A percentile compares a stretch with the other conserved stretches of the same genome.
These are phyloP conservation scores for Aspergillus aculeatinus DNA, from an alignment of 2,329 filamentous ascomycete genomes.

Conservation along the genomic window DNA sequence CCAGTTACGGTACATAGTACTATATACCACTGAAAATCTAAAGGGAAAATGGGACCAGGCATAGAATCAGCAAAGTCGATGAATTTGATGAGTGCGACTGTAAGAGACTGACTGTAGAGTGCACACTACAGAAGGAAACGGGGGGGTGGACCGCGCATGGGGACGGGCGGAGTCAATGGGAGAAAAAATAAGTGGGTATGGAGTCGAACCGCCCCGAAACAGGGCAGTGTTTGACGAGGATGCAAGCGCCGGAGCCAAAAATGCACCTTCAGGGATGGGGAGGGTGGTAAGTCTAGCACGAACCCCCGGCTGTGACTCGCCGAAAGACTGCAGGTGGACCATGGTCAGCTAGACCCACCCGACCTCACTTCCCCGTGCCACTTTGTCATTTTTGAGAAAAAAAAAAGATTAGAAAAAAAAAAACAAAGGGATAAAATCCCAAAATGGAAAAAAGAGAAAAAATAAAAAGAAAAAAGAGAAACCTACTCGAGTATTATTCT, in stretches of 20 bases:
- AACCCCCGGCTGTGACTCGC: slow-evolving; percentile 31
- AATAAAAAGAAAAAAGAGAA: too few species aligned
- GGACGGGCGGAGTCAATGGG: neutral
- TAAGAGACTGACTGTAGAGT: neutral
- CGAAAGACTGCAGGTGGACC: slow-evolving; percentile 28
- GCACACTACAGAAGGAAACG: neutral
- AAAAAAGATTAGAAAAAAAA: neutral
- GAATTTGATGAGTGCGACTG: neutral
- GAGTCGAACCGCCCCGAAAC: slow-evolving; percentile 21
- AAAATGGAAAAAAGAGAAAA: too few species aligned
- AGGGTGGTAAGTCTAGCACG: slow-evolving; percentile 23
- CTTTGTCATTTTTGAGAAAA: slow-evolving; percentile 14
- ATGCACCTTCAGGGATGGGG: slow-evolving; percentile 21
- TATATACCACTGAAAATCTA: neutral
- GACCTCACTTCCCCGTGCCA: slow-evolving; percentile 27
- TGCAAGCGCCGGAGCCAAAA: slow-evolving; percentile 24
- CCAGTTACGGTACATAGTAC: slow-evolving; percentile 4
- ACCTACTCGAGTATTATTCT: too few species aligned
- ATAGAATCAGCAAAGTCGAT: neutral
- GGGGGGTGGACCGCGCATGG: slow-evolving; percentile 2
- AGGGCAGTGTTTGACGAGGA: slow-evolving; percentile 25
- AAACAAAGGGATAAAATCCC: neutral
- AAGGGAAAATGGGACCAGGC: neutral
- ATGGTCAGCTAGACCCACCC: slow-evolving; percentile 21
- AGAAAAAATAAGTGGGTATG: slow-evolving; percentile 14